Conservation (phyloP, 2,329 filamentous ascomycete genomes). For the Nemania sp. region DNA sequence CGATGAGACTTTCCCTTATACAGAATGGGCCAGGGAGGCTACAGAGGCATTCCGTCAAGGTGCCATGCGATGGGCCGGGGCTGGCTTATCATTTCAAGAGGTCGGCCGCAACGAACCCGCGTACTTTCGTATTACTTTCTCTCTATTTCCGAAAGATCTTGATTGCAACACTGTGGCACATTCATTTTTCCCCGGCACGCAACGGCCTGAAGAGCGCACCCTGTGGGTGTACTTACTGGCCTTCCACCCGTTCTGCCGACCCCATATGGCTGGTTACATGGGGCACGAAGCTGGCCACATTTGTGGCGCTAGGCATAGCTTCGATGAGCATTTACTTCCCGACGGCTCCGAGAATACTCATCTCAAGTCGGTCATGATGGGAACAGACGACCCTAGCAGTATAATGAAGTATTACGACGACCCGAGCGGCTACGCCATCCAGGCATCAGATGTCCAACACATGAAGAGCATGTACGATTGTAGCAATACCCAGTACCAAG, state of each 20-base stretch:
- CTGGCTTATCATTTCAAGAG: not conserved
- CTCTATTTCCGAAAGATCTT: not conserved
- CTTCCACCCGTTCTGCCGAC: not conserved
- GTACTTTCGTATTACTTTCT: slow-evolving; percentile 3
- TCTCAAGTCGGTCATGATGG: not conserved
- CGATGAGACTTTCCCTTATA: not conserved
- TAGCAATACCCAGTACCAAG: not conserved
- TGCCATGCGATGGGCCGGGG: not conserved
- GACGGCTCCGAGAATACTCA: not conserved
- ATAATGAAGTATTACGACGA: slow-evolving; percentile 4
- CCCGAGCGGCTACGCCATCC: not conserved
- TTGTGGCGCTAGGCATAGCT: not conserved
- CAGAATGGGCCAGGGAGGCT: not conserved
- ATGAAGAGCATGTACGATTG: not conserved
- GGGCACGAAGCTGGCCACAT: slow-evolving; percentile 8
- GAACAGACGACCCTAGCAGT: not conserved
- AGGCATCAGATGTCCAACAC: not conserved
- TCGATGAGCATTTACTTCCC: not conserved
- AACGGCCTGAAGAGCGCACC: not conserved
- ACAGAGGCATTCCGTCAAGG: not conserved
- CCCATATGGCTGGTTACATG: not conserved
- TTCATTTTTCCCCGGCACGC: not conserved
- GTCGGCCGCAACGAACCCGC: not conserved
- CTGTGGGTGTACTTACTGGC: slow-evolving; percentile 4
- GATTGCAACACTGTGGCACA: not conserved